Evolutionary conservation across 352 stramenopile genomes (phyloP), one percentile per base, ranked within the genome.

Genomic region (Pythium dissotocum): DNA sequence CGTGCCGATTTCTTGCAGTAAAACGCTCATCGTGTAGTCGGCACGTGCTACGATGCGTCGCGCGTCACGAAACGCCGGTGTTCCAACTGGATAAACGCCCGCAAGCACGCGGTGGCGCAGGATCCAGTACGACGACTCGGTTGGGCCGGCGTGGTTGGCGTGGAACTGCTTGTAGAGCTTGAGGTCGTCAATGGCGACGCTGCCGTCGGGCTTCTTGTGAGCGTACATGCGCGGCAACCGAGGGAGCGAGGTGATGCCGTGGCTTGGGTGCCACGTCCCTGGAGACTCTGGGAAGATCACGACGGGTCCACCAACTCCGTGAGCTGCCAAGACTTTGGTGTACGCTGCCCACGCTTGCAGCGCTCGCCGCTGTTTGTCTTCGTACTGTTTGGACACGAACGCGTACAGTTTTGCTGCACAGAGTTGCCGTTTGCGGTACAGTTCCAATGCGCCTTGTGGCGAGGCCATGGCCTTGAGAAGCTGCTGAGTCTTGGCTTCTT

Each of bases 71-170:
- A 87, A 87, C 13, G 80, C 77, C 4, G 52, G 52, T 56, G 67
- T 52, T 13, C 84, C 83, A 0, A 74, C 36, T 1, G 87, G 87
- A 61, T 88, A 92, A 6, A 69, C 66, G 8, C 86, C 85, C 26
- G 79, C 67, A 13, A 94, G 76, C 35, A 94, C 65, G 10, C 79
- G 76, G 33, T 67, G 61, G 42, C 80, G 81, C 38, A 94, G 61
- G 59, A 93, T 65, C 88, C 86, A 94, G 61, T 88, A 91, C 33
- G 83, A 92, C 53, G 73, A 72, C 60, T 90, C 83, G 0, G 83
- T 90, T 7, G 86, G 86, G 0, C 88, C 85, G 0, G 73, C 69
- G 64, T 93, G 83, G 58, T 80, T 85, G 8, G 72, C 69, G n/a
- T 79, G 76, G 53, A 95, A 95, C 56, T 89, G 73, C 49, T 84